Conservation (phyloP, 768 basidiomycete species). For the Suillus discolor region DNA sequence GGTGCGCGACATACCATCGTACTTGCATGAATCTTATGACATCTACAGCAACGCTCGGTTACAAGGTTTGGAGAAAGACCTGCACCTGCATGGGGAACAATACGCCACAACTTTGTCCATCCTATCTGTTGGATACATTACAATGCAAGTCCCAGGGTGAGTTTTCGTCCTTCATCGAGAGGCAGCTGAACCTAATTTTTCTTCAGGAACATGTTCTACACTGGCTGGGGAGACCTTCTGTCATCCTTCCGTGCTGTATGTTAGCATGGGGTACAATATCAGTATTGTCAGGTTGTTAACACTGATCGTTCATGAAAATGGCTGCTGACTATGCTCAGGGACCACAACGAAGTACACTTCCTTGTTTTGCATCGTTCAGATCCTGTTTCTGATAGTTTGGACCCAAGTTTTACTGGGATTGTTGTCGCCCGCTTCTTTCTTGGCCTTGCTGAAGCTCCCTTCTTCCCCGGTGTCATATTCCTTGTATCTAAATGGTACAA, state of each 20-base stretch:
- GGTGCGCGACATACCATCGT: not conserved
- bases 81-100: constrained; percentile 24
- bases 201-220: constrained; percentile 34
- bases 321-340: not conserved
- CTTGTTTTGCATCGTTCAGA: not conserved
- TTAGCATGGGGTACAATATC: constrained; percentile 41
- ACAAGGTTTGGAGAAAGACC: constrained; percentile 26
- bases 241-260: constrained; percentile 27
- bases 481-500: constrained; percentile 29
- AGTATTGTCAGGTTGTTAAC: constrained; percentile 34
- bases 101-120: constrained; percentile 26
- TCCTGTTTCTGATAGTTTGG: not conserved
- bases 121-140: constrained; percentile 27
- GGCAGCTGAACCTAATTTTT: not conserved
- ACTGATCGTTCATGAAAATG: not conserved
- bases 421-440: constrained; percentile 10
- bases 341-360: constrained; percentile 2
- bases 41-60: constrained; percentile 18
- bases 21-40: not conserved
- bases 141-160: constrained; percentile 26
- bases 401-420: constrained; percentile 1
- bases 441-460: constrained; percentile 10
- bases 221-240: constrained; percentile 29
- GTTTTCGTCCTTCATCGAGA: not conserved
- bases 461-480: constrained; percentile 3